A percentile compares a stretch with the other conserved stretches of the same genome.
phyloP scores from a whole-genome alignment of 768 basidiomycete species.

The Boletus reticulatus region DNA sequence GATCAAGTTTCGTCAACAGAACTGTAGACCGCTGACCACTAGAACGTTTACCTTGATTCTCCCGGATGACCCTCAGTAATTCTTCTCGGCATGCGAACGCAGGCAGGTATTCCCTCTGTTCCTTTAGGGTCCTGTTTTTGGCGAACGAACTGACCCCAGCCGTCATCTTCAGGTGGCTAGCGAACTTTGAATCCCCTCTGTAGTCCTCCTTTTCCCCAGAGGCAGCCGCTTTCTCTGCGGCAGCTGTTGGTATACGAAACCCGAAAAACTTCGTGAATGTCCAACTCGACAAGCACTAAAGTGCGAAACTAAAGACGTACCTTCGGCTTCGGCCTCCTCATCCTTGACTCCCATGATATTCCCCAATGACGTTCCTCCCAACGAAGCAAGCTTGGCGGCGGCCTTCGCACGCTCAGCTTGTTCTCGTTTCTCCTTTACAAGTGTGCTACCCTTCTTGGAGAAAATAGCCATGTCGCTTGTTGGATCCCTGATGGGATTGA shows the following conservation, averaged over 20 bases:
- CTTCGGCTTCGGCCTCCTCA: slow-evolving; percentile 89
- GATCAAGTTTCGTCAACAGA: background rate
- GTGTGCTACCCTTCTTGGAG: slow-evolving; percentile 91
- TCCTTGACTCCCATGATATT: slow-evolving; percentile 98
- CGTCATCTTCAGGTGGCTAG: slow-evolving; percentile 83
- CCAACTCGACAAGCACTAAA: slow-evolving; percentile 49
- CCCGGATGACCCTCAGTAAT: slow-evolving; percentile 80
- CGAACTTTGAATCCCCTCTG: slow-evolving; percentile 95
- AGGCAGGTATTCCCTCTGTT: slow-evolving; percentile 95
- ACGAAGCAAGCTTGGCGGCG: slow-evolving; percentile 88
- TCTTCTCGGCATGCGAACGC: slow-evolving; percentile 98
- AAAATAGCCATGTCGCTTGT: slow-evolving; percentile 96
- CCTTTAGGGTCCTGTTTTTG: slow-evolving; percentile 77
- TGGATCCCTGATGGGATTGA: slow-evolving; percentile 92
- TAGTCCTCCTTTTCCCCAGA: slow-evolving; percentile 63
- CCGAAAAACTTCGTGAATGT: slow-evolving; percentile 73
- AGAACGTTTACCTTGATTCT: slow-evolving; percentile 79
- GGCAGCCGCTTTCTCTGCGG: slow-evolving; percentile 46
- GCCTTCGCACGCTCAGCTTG: slow-evolving; percentile 96
- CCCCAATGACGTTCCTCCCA: slow-evolving; percentile 92
- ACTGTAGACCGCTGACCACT: too few species aligned
- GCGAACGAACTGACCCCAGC: slow-evolving; percentile 82
- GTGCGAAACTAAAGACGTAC: slow-evolving; percentile 45
- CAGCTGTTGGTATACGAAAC: slow-evolving; percentile 45
- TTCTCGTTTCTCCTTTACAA: slow-evolving; percentile 95